Evolutionary conservation across 1,139 yeast species (phyloP), one percentile per base, ranked within the genome.

Genomic region (Zygotorulaspora mrakii): DNA sequence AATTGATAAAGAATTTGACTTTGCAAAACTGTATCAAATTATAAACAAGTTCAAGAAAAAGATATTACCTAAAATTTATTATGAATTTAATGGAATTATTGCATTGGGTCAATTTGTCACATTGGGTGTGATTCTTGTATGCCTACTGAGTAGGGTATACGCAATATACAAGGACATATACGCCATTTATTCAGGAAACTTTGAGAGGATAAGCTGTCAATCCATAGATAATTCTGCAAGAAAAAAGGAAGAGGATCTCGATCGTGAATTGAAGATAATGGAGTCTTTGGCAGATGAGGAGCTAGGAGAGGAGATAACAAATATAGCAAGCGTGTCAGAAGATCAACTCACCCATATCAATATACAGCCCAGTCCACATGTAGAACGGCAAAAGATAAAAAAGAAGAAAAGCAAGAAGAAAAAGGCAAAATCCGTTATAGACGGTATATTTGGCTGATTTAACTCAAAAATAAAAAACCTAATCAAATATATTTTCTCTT

Each of bases 101-200:
- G 79, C 84, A 0, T 70, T 83, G 44, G 95, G 91, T 0, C 95
- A 88, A 56, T 88, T 81, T 55, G 70, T 86, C 5, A 73, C 82
- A 2, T 62, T 87, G 10, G 96, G 95, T 1, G 70, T 88, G 47
- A 76, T 84, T 0, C 61, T 87, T 35, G 54, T 86, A 4, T 95
- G 85, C 0, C 44, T 67, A 16, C 50, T 78, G 30, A 72, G 86
- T 1, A 69, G 71, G 43, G 54, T 85, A 3, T 61, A 69, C 47
- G 27, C 46, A 48, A 35, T 70, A 29, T 59, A 53, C 31, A 32
- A 23, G 11, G 33, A 42, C 8, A n/a, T 53, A 1, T 26, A 73
- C 29, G 52, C 55, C 5, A 53, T 62, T 21, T 56, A 58, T 18
- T 36, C 34, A 48, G 40, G 20, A 22, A 46, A 27, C 40, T 45